Base-by-base conservation (phyloP, 805 yeast genomes). In the Zygotorulaspora sp. region DNA sequence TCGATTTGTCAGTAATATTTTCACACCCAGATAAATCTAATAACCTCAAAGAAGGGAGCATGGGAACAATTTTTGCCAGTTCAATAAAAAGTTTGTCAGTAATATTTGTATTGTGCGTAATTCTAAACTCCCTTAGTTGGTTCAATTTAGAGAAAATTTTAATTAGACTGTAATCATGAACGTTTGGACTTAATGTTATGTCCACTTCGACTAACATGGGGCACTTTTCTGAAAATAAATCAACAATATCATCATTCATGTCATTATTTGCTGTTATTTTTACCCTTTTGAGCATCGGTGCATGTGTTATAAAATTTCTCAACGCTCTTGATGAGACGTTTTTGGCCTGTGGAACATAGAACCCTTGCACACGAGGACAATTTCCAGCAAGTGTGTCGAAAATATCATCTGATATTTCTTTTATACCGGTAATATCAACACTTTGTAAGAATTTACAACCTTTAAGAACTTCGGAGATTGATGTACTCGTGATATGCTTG, bases 181-280 rank as follows among this genome's bases (percentile, higher is more conserved):
- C 76, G 45, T 74, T 70, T n/a, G 80, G 75, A 62, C 96, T 83
- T 30, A 79, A 80, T 48, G 87, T 89, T 34, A 90, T 70, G 62
- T 90, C 97, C 36, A 92, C 81, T 62, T 90, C 98, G 12, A 89
- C 94, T 33, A 90, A 67, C 39, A 80, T 71, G 28, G 82, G 81
- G 60, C 97, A 90, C 55, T 74, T 74, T n/a, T 68, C 66, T 37
- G 83, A 79, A 61, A 88, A 68, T 15, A 72, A 70, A 27, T 67
- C 52, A 5, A 89, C 68, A 8, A 82, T 70, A 7, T 63, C 73
- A 58, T 85, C 92, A 32, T 80, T 74, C 41, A 90, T 73, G 39
- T 71, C 70, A 24, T 65, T 65, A 56, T 86, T 83, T 40, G 83
- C 83, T 41, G 88, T 80, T 37, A 92, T 71, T 55, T 86, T 86